Base-by-base conservation (phyloP, 176 grass and related monocot genomes). In the barley (Hordeum vulgare) region DNA sequence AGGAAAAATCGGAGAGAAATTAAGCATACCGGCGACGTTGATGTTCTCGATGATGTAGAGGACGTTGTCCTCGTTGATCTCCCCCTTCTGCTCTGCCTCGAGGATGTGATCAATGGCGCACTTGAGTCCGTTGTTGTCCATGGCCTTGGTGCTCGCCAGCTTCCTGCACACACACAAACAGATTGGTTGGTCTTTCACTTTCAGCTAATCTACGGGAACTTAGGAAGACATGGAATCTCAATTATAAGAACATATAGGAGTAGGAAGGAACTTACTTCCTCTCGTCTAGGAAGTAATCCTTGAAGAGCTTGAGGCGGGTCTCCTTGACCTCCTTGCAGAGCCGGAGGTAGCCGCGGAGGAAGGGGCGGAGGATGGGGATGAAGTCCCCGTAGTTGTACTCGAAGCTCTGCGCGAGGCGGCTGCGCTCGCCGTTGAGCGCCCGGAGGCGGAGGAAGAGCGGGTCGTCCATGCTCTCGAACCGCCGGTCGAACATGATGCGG, bases 371-470 rank as follows among this genome's bases (percentile, higher is more conserved):
- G 58, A 97, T 80, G 27, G 90, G 95, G 86, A 97, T 97, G 86
- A 97, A 97, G 42, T 97, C 95, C 20, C 95, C 95, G 42, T 97
- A 97, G 75, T 97, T 97, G 68, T 97, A 97, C 63, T 97, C 95
- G 58, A 97, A 97, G 88, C 95, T 97, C 90, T 97, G 95, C 23
- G 95, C 90, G 41, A 97, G 85, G 1, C 95, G 86, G 79, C 95
- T 97, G 84, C 95, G 87, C 81, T 97, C 90, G 36, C 78, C 81
- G 79, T 97, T 97, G 49, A 92, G 86, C 41, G 39, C 84, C 78
- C 23, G 83, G 78, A 97, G 80, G 3, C 80, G 61, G 74, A 89
- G 64, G 83, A 94, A 97, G 2, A 97, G 73, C 21, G 92, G 95
- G 74, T 97, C 92, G 31, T 94, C 88, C 86, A 92, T 33, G 88